phyloP scores from a whole-genome alignment of 2,329 filamentous ascomycete genomes.

The Xylaria sp. region DNA sequence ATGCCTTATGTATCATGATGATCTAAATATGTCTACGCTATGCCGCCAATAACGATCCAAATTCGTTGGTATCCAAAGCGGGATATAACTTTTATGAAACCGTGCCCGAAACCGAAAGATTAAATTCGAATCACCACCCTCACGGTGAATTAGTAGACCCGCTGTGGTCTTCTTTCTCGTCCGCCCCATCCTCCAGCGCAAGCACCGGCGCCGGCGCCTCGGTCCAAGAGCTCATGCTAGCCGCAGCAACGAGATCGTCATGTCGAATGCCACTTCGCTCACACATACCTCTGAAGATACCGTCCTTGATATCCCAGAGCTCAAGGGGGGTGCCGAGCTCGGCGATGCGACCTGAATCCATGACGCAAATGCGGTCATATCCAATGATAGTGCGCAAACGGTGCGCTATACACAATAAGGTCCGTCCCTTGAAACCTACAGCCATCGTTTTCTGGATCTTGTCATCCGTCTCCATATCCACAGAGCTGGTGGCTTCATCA shows the following conservation, averaged over 20 bases:
- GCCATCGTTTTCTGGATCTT: slow-evolving; percentile 94
- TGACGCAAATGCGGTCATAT: slow-evolving; percentile 96
- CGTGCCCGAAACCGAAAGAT: background rate
- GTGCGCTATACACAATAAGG: slow-evolving; percentile 92
- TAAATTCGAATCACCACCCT: background rate
- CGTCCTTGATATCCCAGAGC: slow-evolving; percentile 72
- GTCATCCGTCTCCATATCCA: slow-evolving; percentile 96
- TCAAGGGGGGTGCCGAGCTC: slow-evolving; percentile 82
- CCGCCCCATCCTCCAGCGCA: background rate
- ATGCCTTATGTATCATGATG: slow-evolving; percentile 8
- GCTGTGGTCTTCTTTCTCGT: slow-evolving; percentile 20
- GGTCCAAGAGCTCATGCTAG: background rate
- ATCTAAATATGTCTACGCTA: slow-evolving; percentile 20
- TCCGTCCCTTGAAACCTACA: slow-evolving; percentile 84
- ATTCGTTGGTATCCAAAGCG: background rate
- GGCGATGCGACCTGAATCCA: slow-evolving; percentile 89
- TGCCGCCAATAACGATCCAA: slow-evolving; percentile 19
- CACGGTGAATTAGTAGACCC: slow-evolving; percentile 19
- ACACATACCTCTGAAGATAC: slow-evolving; percentile 91
- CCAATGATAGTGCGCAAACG: slow-evolving; percentile 90
- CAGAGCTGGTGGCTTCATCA: slow-evolving; percentile 92
- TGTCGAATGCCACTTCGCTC: slow-evolving; percentile 80
- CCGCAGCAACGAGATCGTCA: slow-evolving; percentile 60
- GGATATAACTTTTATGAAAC: slow-evolving; percentile 7
- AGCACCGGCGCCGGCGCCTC: background rate